Conservation (phyloP, 129 eudicot genomes). For the Pseudognaphalium luteoalbum region DNA sequence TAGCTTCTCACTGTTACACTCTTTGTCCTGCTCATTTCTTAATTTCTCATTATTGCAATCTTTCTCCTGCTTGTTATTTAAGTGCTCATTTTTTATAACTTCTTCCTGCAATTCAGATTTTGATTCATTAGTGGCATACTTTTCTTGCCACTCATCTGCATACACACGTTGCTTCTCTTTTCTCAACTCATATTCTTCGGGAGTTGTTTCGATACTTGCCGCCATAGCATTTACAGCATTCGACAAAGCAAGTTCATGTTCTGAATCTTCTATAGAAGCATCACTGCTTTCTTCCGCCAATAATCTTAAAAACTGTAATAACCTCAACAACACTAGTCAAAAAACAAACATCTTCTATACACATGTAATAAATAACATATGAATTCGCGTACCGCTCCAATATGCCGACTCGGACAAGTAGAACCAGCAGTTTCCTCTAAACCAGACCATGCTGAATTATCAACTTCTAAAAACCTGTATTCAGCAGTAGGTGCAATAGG, state of each 20-base stretch:
- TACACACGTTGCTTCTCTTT: conserved; percentile 81
- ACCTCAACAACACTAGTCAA: conserved; percentile 19
- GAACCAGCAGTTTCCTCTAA: conserved; percentile 82
- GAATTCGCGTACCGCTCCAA: conserved; percentile 67
- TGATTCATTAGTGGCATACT: conserved; percentile 47
- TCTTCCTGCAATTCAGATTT: conserved; percentile 40
- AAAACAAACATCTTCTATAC: conserved; percentile 6
- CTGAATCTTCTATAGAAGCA: conserved; percentile 53
- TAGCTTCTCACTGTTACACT: conserved; percentile 12
- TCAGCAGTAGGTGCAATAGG: conserved; percentile 7
- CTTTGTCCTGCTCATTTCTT: conserved; percentile 29
- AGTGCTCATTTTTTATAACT: conserved; percentile 31
- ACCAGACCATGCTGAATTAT: conserved; percentile 73
- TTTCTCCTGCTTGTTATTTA: conserved; percentile 30
- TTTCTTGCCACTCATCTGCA: conserved; percentile 65
- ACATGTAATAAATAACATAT: not conserved
- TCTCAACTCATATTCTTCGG: conserved; percentile 45
- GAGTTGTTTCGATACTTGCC: conserved; percentile 60
- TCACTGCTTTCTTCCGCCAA: conserved; percentile 68
- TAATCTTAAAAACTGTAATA: conserved; percentile 69
- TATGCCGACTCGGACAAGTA: conserved; percentile 58
- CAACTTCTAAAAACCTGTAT: conserved; percentile 64
- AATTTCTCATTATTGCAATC: conserved; percentile 4
- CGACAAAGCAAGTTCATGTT: conserved; percentile 70
- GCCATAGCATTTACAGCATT: conserved; percentile 78